Percentiles rank a stretch among this genome's conserved stretches.
Conservation (phyloP, 768 basidiomycete species). For the Fistulinella prunicolor region DNA sequence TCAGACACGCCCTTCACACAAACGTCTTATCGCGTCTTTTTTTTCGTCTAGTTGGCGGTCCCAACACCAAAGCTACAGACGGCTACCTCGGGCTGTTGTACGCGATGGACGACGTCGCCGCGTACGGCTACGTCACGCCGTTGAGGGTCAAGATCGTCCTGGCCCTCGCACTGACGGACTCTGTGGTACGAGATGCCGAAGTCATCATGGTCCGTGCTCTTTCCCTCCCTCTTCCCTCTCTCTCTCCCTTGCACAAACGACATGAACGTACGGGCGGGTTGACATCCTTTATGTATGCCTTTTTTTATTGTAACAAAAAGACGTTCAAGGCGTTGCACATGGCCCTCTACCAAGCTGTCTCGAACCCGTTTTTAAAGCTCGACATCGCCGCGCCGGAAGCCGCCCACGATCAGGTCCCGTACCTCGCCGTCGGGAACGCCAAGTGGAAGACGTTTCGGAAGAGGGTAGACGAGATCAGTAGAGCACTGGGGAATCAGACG, state of each 20-base stretch:
- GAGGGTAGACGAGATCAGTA: conserved; percentile 73
- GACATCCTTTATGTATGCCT: not conserved
- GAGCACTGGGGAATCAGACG: conserved; percentile 48
- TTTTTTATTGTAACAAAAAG: conserved; percentile 35
- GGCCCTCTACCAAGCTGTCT: conserved; percentile 78
- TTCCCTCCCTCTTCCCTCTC: not conserved
- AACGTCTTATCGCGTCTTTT: not conserved
- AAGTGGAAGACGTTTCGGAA: conserved; percentile 69
- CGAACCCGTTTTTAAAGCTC: conserved; percentile 84
- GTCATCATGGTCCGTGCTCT: conserved; percentile 60
- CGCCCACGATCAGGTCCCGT: conserved; percentile 48
- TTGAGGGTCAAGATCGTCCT: conserved; percentile 85
- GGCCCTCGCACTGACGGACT: conserved; percentile 74
- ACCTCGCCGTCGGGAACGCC: conserved; percentile 56
- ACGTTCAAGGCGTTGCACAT: conserved; percentile 88
- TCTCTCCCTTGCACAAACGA: not conserved
- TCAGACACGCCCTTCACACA: not conserved
- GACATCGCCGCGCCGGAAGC: conserved; percentile 47
- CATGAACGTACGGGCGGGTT: too few species aligned
- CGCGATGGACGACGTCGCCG: conserved; percentile 89
- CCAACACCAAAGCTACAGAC: conserved; percentile 60
- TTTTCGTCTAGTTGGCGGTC: conserved; percentile 30
- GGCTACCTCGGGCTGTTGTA: conserved; percentile 85
- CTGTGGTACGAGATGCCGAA: conserved; percentile 77
- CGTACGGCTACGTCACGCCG: conserved; percentile 90